Percentiles rank a stretch among this genome's conserved stretches.
Conservation (phyloP, 75 land plant species). For the Sequoia sempervirens region DNA sequence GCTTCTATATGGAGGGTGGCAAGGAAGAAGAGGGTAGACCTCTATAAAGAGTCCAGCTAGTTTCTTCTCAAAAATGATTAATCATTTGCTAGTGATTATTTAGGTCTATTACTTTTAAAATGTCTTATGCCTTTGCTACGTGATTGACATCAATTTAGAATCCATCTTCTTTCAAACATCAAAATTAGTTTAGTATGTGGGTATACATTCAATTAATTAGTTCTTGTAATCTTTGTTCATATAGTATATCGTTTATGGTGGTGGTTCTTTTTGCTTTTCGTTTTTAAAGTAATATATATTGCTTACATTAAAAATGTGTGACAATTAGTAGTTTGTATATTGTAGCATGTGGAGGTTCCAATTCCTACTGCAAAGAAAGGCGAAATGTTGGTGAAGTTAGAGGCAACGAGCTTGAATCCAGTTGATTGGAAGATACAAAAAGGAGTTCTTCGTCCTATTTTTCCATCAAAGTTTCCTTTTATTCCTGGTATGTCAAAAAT, state of each 20-base stretch:
- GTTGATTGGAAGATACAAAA: conserved; percentile 82
- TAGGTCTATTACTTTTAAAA: not conserved
- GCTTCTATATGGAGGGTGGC: not conserved
- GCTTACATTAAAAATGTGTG: not conserved
- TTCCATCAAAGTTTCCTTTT: conserved; percentile 61
- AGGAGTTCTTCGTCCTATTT: conserved; percentile 46
- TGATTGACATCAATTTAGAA: not conserved
- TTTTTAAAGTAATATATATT: not conserved
- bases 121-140: not conserved
- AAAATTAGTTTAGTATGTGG: not conserved
- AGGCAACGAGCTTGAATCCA: conserved; percentile 73
- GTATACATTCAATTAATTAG: not conserved
- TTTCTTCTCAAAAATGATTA: not conserved
- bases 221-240: not conserved
- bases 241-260: not conserved
- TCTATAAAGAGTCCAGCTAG: not conserved
- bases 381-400: conserved; percentile 70
- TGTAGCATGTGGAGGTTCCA: conserved; percentile 77
- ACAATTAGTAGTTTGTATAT: not conserved
- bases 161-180: not conserved
- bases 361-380: conserved; percentile 57
- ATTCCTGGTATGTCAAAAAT: conserved; percentile 44
- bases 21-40: not conserved
- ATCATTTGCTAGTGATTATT: not conserved
- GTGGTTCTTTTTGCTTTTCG: not conserved